A percentile compares a stretch with the other conserved stretches of the same genome.
Conservation (phyloP, 2,329 filamentous ascomycete genomes). For the Cladosporium sp. region DNA sequence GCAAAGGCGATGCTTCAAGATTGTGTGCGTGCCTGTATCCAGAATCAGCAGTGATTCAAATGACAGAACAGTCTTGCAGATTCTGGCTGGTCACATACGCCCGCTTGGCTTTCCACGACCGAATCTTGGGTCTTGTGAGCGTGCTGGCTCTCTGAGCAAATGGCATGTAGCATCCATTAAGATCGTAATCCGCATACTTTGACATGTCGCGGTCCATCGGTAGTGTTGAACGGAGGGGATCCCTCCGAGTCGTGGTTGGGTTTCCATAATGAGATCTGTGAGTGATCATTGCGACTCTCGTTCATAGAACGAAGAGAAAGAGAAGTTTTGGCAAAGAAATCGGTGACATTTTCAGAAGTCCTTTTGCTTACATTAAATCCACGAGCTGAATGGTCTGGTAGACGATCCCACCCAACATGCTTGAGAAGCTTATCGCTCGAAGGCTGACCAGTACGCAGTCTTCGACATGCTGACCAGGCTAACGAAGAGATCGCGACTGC, state of each 20-base stretch:
- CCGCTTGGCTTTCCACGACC: neutral
- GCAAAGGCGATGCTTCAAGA: neutral
- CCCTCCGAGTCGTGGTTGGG: neutral
- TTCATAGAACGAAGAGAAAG: neutral
- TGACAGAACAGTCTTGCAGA: neutral
- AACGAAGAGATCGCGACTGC: neutral
- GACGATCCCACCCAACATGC: neutral
- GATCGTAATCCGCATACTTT: neutral
- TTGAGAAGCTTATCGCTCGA: neutral
- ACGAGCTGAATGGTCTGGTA: neutral
- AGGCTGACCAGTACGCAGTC: neutral
- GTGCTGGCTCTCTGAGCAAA: neutral
- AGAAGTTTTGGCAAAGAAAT: neutral
- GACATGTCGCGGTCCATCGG: neutral
- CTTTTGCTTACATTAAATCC: neutral
- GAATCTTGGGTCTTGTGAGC: neutral
- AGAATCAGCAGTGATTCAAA: neutral
- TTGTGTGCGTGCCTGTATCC: neutral
- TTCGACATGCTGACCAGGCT: neutral
- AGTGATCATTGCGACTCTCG: neutral
- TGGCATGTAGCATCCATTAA: neutral
- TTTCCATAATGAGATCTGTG: neutral
- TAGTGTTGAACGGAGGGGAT: neutral
- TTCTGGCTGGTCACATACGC: neutral
- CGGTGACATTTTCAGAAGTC: neutral